Percentiles rank a stretch among this genome's conserved stretches.
Conservation (phyloP, 2,329 filamentous ascomycete species). For the Hymenoscyphus scutula region DNA sequence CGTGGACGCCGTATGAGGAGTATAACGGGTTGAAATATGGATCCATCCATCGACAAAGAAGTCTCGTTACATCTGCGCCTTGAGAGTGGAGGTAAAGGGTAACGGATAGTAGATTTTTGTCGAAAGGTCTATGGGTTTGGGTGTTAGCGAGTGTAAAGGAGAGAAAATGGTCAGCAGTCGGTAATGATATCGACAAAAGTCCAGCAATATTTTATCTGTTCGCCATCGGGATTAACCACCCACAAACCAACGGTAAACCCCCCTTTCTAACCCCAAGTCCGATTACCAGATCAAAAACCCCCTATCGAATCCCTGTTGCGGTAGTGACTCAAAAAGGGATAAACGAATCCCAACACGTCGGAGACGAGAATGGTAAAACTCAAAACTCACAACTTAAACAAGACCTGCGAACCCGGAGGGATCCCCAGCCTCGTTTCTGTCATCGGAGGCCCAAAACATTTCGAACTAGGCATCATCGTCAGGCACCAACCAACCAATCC, state of each 20-base stretch:
- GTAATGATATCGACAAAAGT: neutral
- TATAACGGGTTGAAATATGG: conserved; percentile 38
- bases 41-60: conserved; percentile 37
- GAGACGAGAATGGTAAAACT: neutral
- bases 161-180: neutral
- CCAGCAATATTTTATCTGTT: neutral
- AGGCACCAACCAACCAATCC: conserved; percentile 2
- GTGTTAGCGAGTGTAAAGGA: conserved; percentile 1
- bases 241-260: neutral
- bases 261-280: no score
- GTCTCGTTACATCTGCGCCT: conserved; percentile 34
- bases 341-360: neutral
- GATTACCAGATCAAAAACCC: neutral
- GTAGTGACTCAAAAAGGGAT: neutral
- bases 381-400: conserved; percentile 52
- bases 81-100: conserved; percentile 49
- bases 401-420: conserved; percentile 47
- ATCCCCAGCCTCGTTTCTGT: conserved; percentile 46
- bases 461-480: conserved; percentile 39
- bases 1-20: conserved; percentile 52
- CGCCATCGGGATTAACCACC: neutral
- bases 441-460: conserved; percentile 46
- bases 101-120: conserved; percentile 53
- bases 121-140: conserved; percentile 45
- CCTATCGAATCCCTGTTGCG: neutral